These are phyloP conservation scores for Hypomyces rosellus DNA, from an alignment of 2,329 filamentous ascomycete species.

Conservation along the genomic window DNA sequence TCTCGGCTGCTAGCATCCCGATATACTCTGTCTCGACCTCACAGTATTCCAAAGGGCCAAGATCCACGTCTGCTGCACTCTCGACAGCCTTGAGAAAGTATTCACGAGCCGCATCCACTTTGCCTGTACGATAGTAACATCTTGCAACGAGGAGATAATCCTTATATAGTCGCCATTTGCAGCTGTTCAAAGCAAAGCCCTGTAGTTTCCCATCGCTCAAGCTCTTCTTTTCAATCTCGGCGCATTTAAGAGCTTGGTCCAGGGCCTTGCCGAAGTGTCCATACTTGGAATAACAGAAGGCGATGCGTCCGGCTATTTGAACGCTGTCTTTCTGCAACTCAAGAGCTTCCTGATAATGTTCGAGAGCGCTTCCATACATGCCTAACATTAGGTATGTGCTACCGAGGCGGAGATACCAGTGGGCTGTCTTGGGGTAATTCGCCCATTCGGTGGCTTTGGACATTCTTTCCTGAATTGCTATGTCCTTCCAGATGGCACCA, in stretches of 20 bases:
- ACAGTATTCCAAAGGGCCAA: slow-evolving; percentile 28
- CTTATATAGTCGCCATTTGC: slow-evolving; percentile 35
- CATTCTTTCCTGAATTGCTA: slow-evolving; percentile 29
- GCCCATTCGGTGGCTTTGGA: slow-evolving; percentile 32
- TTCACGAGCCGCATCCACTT: slow-evolving; percentile 25
- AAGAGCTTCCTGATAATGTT: slow-evolving; percentile 31
- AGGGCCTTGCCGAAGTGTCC: slow-evolving; percentile 30
- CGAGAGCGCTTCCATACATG: slow-evolving; percentile 28
- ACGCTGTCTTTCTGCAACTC: slow-evolving; percentile 32
- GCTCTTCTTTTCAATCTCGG: slow-evolving; percentile 27
- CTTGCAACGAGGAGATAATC: slow-evolving; percentile 33
- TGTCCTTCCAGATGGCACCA: slow-evolving; percentile 30
- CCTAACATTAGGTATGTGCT: slow-evolving; percentile 34
- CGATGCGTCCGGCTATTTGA: slow-evolving; percentile 35
- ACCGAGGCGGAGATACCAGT: slow-evolving; percentile 34
- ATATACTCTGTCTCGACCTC: slow-evolving; percentile 33
- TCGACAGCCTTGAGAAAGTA: slow-evolving; percentile 33
- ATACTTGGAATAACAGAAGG: slow-evolving; percentile 32
- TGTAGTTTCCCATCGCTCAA: slow-evolving; percentile 21
- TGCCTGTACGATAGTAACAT: slow-evolving; percentile 28
- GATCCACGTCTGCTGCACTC: slow-evolving; percentile 19
- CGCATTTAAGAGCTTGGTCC: slow-evolving; percentile 30
- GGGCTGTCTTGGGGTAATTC: slow-evolving; percentile 26
- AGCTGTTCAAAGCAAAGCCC: slow-evolving; percentile 19
- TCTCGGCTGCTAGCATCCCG: slow-evolving; percentile 31